phyloP scores from a whole-genome alignment of 371 early-diverging fungal genomes.

The Circinella umbellata region DNA sequence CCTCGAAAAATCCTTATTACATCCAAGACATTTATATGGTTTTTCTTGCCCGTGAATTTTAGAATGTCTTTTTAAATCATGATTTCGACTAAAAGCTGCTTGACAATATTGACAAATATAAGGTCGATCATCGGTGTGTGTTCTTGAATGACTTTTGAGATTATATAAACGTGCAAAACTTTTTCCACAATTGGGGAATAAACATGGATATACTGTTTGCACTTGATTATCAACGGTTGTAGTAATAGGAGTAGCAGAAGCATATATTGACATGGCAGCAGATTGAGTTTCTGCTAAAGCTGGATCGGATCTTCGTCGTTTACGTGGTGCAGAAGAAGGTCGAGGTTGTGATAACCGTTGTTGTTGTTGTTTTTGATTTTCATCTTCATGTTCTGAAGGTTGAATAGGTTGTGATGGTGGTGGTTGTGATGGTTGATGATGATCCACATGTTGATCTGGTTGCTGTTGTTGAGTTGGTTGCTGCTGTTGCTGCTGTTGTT shows the following conservation, averaged over 20 bases:
- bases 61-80: slow-evolving; percentile 81
- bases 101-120: slow-evolving; percentile 73
- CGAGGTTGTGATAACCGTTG: slow-evolving; percentile 12
- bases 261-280: slow-evolving; percentile 36
- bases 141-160: slow-evolving; percentile 73
- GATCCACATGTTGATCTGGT: slow-evolving; percentile 16
- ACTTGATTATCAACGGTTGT: slow-evolving; percentile 29
- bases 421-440: neutral
- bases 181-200: slow-evolving; percentile 65
- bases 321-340: slow-evolving; percentile 21
- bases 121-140: slow-evolving; percentile 75
- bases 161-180: slow-evolving; percentile 73
- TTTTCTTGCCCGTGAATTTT: slow-evolving; percentile 79
- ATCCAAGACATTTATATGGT: slow-evolving; percentile 76
- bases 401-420: neutral
- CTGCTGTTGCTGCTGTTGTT: slow-evolving; percentile 5
- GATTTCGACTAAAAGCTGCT: slow-evolving; percentile 78
- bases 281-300: slow-evolving; percentile 36
- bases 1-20: slow-evolving; percentile 70
- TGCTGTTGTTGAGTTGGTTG: neutral
- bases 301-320: slow-evolving; percentile 28
- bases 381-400: neutral
- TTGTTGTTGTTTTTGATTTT: slow-evolving; percentile 1
- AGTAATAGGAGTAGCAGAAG: slow-evolving; percentile 35
- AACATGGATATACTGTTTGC: slow-evolving; percentile 52